Conservation (phyloP, 345 rosid species). For the Pistacia atlantica region DNA sequence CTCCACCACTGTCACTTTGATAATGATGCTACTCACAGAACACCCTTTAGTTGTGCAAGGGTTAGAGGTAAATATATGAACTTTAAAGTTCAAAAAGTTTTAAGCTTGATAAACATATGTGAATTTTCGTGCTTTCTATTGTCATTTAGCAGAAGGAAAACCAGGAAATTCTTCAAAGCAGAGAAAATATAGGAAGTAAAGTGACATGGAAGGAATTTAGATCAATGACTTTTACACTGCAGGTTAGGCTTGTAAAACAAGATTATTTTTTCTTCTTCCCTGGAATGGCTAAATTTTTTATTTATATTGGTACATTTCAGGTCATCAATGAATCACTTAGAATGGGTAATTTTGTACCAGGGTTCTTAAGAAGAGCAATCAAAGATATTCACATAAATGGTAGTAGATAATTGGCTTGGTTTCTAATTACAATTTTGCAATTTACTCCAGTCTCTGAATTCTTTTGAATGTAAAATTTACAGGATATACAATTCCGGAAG, state of each 20-base stretch:
- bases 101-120: not conserved
- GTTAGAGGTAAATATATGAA: slow-evolving; percentile 14
- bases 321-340: slow-evolving; percentile 33
- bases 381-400: slow-evolving; percentile 23
- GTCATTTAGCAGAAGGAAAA: slow-evolving; percentile 22
- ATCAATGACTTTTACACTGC: slow-evolving; percentile 28
- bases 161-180: slow-evolving; percentile 23
- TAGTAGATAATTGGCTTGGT: not conserved
- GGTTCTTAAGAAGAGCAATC: slow-evolving; percentile 28
- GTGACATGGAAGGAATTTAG: slow-evolving; percentile 33
- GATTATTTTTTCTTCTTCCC: no score
- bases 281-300: no score
- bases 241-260: slow-evolving; percentile 1
- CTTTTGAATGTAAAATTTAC: not conserved
- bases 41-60: slow-evolving; percentile 24
- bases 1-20: slow-evolving; percentile 27
- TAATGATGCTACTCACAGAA: slow-evolving; percentile 17
- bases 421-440: not conserved
- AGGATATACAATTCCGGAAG: slow-evolving; percentile 43
- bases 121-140: no score
- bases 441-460: not conserved
- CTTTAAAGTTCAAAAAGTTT: no score
- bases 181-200: slow-evolving; percentile 1
- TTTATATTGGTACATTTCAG: not conserved
- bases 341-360: slow-evolving; percentile 23